A percentile compares a stretch with the other conserved stretches of the same genome.
These are phyloP conservation scores for Agapanthus africanus DNA, from an alignment of 106 monocot species.

Conservation along the genomic window DNA sequence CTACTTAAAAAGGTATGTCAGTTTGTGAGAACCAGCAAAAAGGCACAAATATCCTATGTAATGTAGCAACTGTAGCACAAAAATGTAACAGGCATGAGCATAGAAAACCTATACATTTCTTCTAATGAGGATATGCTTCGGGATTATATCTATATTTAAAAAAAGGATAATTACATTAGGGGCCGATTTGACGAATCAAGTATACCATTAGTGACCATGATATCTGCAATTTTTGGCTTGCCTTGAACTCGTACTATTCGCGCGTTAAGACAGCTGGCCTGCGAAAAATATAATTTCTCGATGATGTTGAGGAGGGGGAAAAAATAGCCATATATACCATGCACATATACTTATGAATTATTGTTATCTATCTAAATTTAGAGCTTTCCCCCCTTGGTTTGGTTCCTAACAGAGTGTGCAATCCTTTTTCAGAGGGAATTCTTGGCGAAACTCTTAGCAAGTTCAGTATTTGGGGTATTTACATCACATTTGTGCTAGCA, in stretches of 20 bases:
- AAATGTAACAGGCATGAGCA: too few relatives aligned
- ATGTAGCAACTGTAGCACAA: too few relatives aligned
- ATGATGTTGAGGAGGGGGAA: not conserved
- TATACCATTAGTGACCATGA: not conserved
- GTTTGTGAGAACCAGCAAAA: too few relatives aligned
- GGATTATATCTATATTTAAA: not conserved
- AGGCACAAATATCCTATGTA: too few relatives aligned
- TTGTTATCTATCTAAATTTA: not conserved
- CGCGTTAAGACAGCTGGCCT: not conserved
- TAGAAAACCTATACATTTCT: not conserved
- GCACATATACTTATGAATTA: not conserved
- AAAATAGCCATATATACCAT: not conserved
- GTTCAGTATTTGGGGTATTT: conserved; percentile 97
- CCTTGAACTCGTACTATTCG: not conserved
- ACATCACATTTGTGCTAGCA: conserved; percentile 92
- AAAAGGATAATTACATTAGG: not conserved
- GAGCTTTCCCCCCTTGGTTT: not conserved
- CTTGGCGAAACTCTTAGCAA: conserved; percentile 96
- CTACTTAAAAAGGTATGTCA: too few relatives aligned
- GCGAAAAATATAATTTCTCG: not conserved
- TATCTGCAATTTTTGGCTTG: too few relatives aligned
- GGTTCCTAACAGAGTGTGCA: conserved; percentile 3
- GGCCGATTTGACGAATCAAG: not conserved
- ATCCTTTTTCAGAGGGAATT: conserved; percentile 73
- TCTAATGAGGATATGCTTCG: not conserved